These are phyloP conservation scores for Diaporthe vaccinii DNA, from an alignment of 2,329 filamentous ascomycete genomes.

Conservation along the genomic window DNA sequence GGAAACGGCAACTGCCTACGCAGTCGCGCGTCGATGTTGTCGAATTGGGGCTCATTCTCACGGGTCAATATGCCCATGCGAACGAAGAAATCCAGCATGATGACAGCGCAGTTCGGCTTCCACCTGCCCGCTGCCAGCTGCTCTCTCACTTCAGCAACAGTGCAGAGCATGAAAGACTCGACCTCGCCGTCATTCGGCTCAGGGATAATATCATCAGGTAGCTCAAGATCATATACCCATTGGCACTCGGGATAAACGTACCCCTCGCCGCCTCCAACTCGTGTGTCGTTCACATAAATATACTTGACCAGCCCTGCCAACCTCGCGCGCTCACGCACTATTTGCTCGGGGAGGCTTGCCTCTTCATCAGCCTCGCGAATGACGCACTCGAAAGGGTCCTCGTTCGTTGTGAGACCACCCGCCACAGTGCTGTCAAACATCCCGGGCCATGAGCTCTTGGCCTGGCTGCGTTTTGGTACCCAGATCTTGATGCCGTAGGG, in stretches of 20 bases:
- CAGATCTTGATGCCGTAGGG: slow-evolving; percentile 79
- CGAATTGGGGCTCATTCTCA: slow-evolving; percentile 83
- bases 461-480: slow-evolving; percentile 81
- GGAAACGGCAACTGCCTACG: slow-evolving; percentile 88
- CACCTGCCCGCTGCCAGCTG: slow-evolving; percentile 81
- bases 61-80: slow-evolving; percentile 83
- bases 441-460: slow-evolving; percentile 89
- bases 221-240: slow-evolving; percentile 90
- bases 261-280: slow-evolving; percentile 83
- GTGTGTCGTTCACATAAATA: slow-evolving; percentile 81
- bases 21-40: slow-evolving; percentile 80
- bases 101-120: slow-evolving; percentile 92
- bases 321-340: slow-evolving; percentile 73
- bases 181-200: slow-evolving; percentile 91
- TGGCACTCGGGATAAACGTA: slow-evolving; percentile 92
- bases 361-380: slow-evolving; percentile 92
- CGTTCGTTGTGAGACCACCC: slow-evolving; percentile 82
- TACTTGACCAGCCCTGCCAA: slow-evolving; percentile 84
- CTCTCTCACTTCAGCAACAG: slow-evolving; percentile 79
- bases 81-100: slow-evolving; percentile 91
- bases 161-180: slow-evolving; percentile 83
- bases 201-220: slow-evolving; percentile 77
- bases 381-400: slow-evolving; percentile 84
- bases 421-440: slow-evolving; percentile 97
- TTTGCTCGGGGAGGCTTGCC: slow-evolving; percentile 79